Evolutionary conservation across 768 basidiomycete genomes (phyloP).

Genomic region (Terana coerulea): DNA sequence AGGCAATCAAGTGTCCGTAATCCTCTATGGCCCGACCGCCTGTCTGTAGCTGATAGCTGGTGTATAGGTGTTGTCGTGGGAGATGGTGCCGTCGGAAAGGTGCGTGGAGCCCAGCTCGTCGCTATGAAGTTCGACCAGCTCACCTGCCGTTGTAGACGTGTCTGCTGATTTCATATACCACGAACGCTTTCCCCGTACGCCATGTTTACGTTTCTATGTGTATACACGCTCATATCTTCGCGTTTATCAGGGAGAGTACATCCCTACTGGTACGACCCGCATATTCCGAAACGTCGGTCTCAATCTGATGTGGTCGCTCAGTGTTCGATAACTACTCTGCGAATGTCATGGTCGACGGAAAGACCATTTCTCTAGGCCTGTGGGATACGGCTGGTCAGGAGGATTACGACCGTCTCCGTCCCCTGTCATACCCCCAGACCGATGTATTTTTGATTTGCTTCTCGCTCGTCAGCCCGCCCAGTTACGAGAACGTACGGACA

Average conservation of each 20-base stretch:
- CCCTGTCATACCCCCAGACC: conserved; percentile 97
- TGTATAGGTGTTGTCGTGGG: conserved; percentile 91
- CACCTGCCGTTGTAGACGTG: conserved; percentile 66
- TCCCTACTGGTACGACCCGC: conserved; percentile 72
- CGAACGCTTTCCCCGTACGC: conserved; percentile 92
- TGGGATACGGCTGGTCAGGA: conserved; percentile 99
- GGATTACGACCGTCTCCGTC: conserved; percentile 97
- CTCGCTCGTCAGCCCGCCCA: conserved; percentile 95
- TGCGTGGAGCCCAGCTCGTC: conserved; percentile 30
- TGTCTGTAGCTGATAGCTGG: conserved; percentile 26
- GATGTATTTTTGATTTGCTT: conserved; percentile 99
- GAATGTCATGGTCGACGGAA: conserved; percentile 98
- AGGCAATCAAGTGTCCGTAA: conserved; percentile 87
- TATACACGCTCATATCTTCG: conserved; percentile 16
- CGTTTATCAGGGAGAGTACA: conserved; percentile 80
- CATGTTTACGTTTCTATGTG: conserved; percentile 9
- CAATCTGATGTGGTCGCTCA: conserved; percentile 25
- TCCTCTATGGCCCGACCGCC: conserved; percentile 2
- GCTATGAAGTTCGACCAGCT: conserved; percentile 19
- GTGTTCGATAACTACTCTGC: conserved; percentile 99
- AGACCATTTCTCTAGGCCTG: conserved; percentile 95
- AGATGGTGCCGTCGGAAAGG: conserved; percentile 99
- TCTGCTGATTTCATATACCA: conserved; percentile 98
- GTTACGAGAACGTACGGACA: conserved; percentile 97
- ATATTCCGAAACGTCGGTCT: conserved; percentile 6